phyloP scores from a whole-genome alignment of 2,329 filamentous ascomycete species.

The Beauveria sp. region DNA sequence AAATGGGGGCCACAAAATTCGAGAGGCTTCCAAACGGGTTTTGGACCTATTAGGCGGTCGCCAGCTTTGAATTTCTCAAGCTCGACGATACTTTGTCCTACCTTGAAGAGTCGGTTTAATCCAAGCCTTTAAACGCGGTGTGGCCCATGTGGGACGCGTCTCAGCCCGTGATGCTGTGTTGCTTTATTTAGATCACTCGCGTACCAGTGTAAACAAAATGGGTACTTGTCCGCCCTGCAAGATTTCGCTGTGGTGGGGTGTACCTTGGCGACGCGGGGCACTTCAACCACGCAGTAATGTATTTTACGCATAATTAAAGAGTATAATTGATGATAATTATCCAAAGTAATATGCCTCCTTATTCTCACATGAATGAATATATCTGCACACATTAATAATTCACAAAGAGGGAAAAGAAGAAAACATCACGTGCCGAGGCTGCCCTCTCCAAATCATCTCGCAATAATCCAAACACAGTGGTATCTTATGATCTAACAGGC shows the following conservation, averaged over 20 bases:
- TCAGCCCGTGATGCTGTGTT: neutral
- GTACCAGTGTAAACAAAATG: neutral
- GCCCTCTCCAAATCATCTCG: neutral
- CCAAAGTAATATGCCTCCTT: too few species aligned
- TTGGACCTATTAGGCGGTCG: neutral
- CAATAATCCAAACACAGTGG: neutral
- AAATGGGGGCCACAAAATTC: neutral
- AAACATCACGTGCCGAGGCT: neutral
- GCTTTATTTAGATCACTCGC: neutral
- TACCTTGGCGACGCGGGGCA: neutral
- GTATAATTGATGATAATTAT: too few species aligned
- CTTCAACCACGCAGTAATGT: too few species aligned
- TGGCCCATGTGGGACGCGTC: constrained; percentile 2
- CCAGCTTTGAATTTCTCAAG: neutral
- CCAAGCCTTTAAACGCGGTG: neutral
- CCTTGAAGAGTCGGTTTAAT: neutral
- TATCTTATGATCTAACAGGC: constrained; percentile 1
- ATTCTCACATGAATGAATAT: too few species aligned
- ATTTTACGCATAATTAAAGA: too few species aligned
- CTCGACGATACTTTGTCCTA: neutral
- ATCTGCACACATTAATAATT: neutral
- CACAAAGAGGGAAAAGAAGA: neutral
- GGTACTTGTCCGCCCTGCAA: constrained; percentile 9
- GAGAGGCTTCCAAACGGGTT: neutral
- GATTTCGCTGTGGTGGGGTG: neutral